Evolutionary conservation across 495 filamentous ascomycete species (phyloP), one percentile per base, ranked within the genome.

Genomic region (Immersiella caudata): DNA sequence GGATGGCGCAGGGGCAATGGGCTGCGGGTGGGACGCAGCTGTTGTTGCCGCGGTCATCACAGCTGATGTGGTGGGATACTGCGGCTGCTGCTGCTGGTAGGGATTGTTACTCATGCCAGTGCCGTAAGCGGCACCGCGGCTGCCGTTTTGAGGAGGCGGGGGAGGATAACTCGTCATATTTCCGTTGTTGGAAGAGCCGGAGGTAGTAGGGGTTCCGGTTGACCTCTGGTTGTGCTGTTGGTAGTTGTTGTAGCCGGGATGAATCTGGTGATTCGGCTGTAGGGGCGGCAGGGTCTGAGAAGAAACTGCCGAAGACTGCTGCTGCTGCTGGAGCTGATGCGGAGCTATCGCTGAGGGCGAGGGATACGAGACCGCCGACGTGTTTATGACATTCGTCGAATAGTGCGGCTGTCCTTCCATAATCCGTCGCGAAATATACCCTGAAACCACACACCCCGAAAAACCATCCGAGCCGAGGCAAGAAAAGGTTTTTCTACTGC

Each of bases 231-330:
- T 84, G 68, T 90, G 87, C 63, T 88, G 29, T 33, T 33, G 87
- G 64, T 85, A 87, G 78, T 83, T 90, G 54, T 80, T 82, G 79
- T 86, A 86, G 12, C 82, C 70, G 26, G 78, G 74, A 71, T 77
- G 75, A 73, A 90, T 90, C 70, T 84, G 80, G 73, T 83, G 80
- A 77, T 86, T 87, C 65, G 86, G 84, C 77, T 91, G 88, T 62
- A 91, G 80, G 40, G 89, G 89, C 52, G 89, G 89, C 72, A 91
- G 81, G n/a, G 88, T 91, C 75, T 91, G 88, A 70, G 86, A 80
- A 75, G 87, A 85, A 50, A 82, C 80, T 40, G 83, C 67, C 60
- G 74, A 71, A 81, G 62, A 80, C 77, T 73, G 88, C 83, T 76
- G 40, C 40, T 46, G 72, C 46, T 70, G 72, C 24, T 71, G 71